These are phyloP conservation scores for Picochlorum sp. DNA, from an alignment of 139 green algal genomes.

Conservation along the genomic window DNA sequence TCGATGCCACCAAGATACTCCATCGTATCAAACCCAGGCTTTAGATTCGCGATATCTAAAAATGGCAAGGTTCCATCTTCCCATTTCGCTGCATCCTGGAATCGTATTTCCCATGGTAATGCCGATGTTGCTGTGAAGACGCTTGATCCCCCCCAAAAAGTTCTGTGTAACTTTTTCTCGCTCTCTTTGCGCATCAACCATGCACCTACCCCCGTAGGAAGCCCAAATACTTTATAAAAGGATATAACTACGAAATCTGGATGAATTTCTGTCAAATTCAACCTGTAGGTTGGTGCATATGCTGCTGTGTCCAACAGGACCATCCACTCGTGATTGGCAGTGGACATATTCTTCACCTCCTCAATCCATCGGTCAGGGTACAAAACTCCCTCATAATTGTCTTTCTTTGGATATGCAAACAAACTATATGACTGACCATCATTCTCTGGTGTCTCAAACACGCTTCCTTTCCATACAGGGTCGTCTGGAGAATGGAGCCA, in stretches of 20 bases:
- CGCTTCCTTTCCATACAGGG: slow-evolving; percentile 10
- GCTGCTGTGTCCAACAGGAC: slow-evolving; percentile 87
- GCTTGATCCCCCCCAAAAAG: slow-evolving; percentile 79
- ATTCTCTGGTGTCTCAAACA: slow-evolving; percentile 13
- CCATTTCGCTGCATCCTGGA: slow-evolving; percentile 42
- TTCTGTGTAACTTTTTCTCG: slow-evolving; percentile 21
- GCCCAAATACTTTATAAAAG: slow-evolving; percentile 91
- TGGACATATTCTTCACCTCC: slow-evolving; percentile 17
- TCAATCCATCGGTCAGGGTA: slow-evolving; percentile 26
- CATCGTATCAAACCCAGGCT: slow-evolving; percentile 38
- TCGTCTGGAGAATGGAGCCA: not conserved
- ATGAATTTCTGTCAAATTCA: slow-evolving; percentile 52
- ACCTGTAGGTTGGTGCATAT: slow-evolving; percentile 52
- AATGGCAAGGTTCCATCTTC: slow-evolving; percentile 83
- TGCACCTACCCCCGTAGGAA: slow-evolving; percentile 68
- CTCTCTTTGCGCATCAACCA: slow-evolving; percentile 57
- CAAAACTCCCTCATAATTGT: slow-evolving; percentile 73
- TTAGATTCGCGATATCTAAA: slow-evolving; percentile 49
- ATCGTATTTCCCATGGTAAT: slow-evolving; percentile 30
- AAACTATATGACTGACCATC: slow-evolving; percentile 31
- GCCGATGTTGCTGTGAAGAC: slow-evolving; percentile 48
- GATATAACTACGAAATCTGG: slow-evolving; percentile 82
- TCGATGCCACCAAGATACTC: slow-evolving; percentile 22
- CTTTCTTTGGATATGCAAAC: slow-evolving; percentile 70
- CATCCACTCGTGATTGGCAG: slow-evolving; percentile 33